These are phyloP conservation scores for Claviceps purpurea DNA, from an alignment of 2,329 filamentous ascomycete genomes.

Conservation along the genomic window DNA sequence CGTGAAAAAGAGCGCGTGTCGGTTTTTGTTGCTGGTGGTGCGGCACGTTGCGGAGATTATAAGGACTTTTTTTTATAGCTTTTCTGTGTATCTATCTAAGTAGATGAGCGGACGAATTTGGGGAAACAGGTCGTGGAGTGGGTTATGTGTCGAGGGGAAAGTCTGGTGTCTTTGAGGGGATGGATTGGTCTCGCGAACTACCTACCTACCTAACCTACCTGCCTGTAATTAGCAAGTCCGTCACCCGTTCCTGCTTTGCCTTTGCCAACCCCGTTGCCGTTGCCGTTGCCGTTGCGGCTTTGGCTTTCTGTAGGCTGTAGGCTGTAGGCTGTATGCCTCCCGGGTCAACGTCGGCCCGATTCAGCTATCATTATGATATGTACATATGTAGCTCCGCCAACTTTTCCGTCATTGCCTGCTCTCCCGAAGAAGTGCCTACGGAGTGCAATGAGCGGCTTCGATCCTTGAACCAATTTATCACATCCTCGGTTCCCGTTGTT, in stretches of 20 bases:
- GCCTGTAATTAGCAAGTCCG: too few relatives aligned
- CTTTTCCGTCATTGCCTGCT: too few relatives aligned
- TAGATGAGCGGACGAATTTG: background rate
- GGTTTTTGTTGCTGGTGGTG: background rate
- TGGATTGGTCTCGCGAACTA: background rate
- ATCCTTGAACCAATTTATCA: too few relatives aligned
- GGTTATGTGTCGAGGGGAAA: background rate
- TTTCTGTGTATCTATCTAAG: too few relatives aligned
- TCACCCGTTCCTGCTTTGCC: background rate
- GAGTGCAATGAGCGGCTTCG: too few relatives aligned
- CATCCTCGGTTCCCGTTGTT: background rate
- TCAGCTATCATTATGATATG: background rate
- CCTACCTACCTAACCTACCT: background rate
- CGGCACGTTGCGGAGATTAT: background rate
- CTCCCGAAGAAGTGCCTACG: too few relatives aligned
- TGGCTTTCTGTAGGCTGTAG: too few relatives aligned
- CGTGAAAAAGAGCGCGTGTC: background rate
- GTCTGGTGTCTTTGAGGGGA: background rate
- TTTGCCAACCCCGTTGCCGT: background rate
- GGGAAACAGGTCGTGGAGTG: background rate
- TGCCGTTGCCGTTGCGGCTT: too few relatives aligned
- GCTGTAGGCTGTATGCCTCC: background rate
- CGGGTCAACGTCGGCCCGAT: constrained; percentile 8
- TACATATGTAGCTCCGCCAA: background rate
- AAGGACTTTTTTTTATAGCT: background rate